phyloP scores from a whole-genome alignment of 441 rosid genomes.

The Euphorbia corollata region DNA sequence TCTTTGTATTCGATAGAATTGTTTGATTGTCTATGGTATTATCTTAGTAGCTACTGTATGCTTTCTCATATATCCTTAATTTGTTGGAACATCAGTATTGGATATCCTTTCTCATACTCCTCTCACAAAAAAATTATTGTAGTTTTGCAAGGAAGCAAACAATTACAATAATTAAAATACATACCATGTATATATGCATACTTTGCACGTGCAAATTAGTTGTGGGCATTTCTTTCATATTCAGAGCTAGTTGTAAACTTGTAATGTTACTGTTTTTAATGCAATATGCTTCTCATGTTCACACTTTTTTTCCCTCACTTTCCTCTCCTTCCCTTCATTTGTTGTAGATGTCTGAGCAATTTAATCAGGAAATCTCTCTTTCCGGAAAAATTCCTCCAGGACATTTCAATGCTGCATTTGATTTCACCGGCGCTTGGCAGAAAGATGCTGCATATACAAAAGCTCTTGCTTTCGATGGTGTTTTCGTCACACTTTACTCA shows the following conservation, averaged over 20 bases:
- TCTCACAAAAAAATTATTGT: background rate
- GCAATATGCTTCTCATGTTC: constrained; percentile 4
- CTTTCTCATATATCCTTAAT: background rate
- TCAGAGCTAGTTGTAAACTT: background rate
- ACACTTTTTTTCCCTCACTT: background rate
- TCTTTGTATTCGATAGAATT: background rate
- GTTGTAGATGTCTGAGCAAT: constrained; percentile 89
- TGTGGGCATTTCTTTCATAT: background rate
- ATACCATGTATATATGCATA: background rate
- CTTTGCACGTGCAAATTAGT: background rate
- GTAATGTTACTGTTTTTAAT: background rate
- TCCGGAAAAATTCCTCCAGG: constrained; percentile 94
- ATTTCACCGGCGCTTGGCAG: constrained; percentile 79
- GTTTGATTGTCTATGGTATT: background rate
- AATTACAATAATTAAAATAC: background rate
- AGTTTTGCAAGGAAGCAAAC: background rate
- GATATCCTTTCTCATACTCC: background rate
- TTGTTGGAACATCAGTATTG: background rate
- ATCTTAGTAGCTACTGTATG: background rate
- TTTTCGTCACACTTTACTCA: constrained; percentile 72
- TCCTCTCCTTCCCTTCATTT: constrained; percentile 1
- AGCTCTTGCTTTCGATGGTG: constrained; percentile 86
- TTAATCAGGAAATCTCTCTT: constrained; percentile 79
- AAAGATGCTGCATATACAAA: constrained; percentile 79
- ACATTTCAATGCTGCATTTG: constrained; percentile 76